Percentiles rank a stretch among this genome's conserved stretches.
These are phyloP conservation scores for Mesembryanthemum crystallinum DNA, from an alignment of 148 eudicot genomes.

Conservation along the genomic window DNA sequence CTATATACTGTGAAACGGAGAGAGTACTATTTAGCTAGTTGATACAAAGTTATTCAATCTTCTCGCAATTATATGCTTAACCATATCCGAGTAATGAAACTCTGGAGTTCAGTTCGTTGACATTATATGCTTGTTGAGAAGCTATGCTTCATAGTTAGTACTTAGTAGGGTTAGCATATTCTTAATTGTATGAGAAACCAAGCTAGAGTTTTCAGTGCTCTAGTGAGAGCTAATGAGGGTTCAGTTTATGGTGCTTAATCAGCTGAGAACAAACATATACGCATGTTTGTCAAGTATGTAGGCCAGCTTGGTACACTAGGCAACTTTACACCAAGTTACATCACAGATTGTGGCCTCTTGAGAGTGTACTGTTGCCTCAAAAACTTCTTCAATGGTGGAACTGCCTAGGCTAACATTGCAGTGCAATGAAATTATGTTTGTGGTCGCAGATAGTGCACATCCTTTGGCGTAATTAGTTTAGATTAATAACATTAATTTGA, in stretches of 20 bases:
- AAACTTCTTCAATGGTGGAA: background rate
- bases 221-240: background rate
- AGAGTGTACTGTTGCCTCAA: background rate
- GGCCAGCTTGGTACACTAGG: background rate
- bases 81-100: background rate
- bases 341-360: background rate
- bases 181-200: background rate
- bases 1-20: no score
- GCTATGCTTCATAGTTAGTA: background rate
- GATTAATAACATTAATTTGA: background rate
- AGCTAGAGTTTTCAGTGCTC: background rate
- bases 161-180: background rate
- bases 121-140: background rate
- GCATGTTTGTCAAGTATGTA: background rate
- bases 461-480: background rate
- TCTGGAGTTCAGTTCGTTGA: background rate
- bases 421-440: background rate
- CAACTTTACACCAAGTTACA: background rate
- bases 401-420: background rate
- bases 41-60: background rate
- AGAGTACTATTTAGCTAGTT: no score
- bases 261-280: background rate
- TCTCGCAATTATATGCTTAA: background rate
- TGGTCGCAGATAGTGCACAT: background rate
- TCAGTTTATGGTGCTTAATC: background rate